Evolutionary conservation across 2,329 filamentous ascomycete genomes (phyloP).

Genomic region (Sporothrix sp.): DNA sequence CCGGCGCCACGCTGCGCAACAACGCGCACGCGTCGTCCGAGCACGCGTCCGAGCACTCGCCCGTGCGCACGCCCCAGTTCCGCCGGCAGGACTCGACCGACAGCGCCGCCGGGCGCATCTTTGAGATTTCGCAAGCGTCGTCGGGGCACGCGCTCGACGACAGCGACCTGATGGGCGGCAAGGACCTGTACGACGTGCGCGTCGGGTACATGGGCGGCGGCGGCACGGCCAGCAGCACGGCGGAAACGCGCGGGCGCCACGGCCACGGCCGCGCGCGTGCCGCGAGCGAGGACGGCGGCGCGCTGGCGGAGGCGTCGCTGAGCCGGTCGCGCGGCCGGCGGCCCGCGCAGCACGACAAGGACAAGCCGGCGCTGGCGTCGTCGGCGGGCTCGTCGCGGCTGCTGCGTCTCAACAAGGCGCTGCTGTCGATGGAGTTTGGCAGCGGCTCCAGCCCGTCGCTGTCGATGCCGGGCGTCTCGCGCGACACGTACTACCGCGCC

Average conservation of each 20-base stretch:
- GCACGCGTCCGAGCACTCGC: background rate
- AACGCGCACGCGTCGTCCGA: background rate
- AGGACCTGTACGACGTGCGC: too few relatives aligned
- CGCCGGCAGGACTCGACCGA: conserved; percentile 47
- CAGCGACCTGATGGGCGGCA: background rate
- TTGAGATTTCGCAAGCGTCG: conserved; percentile 44
- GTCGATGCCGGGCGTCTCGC: background rate
- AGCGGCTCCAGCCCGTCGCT: conserved; percentile 11
- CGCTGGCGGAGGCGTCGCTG: background rate
- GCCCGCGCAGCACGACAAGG: background rate
- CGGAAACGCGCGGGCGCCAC: background rate
- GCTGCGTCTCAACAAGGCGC: conserved; percentile 9
- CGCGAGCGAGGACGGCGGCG: background rate
- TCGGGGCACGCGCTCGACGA: conserved; percentile 24
- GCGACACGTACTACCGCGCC: conserved; percentile 12
- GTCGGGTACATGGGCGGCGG: too few relatives aligned
- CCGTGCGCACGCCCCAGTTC: conserved; percentile 16
- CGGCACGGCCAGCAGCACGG: background rate
- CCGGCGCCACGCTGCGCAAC: conserved; percentile 19
- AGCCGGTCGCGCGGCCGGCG: background rate
- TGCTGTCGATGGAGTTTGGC: conserved; percentile 13
- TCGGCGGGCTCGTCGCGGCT: conserved; percentile 13
- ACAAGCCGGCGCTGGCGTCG: background rate
- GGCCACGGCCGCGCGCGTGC: too few relatives aligned
- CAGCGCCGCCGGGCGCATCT: conserved; percentile 47